Percentiles rank a stretch among this genome's conserved stretches.
Evolutionary conservation across 2,329 filamentous ascomycete genomes (phyloP).

Genomic region (Periconia sp.): DNA sequence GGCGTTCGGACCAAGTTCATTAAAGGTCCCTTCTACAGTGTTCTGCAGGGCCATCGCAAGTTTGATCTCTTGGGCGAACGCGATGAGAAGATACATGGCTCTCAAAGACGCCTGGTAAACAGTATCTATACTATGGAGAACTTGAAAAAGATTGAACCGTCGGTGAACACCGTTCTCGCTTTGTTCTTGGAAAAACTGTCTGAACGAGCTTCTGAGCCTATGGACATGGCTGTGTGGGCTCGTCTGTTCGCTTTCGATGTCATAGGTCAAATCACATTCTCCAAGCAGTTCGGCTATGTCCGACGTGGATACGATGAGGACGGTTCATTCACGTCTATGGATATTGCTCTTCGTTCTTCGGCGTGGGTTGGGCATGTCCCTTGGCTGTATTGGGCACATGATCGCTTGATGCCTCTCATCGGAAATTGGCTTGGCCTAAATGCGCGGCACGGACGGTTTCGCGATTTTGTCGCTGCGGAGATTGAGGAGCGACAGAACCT

Average conservation of each 20-base stretch:
- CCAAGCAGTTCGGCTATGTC: constrained; percentile 41
- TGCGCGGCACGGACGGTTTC: constrained; percentile 34
- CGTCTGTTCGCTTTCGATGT: constrained; percentile 45
- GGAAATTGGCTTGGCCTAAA: constrained; percentile 40
- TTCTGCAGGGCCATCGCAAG: constrained; percentile 36
- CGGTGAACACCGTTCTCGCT: constrained; percentile 15
- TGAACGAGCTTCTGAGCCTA: not conserved
- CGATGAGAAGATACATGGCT: constrained; percentile 2
- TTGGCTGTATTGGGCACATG: constrained; percentile 33
- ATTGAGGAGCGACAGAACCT: too few relatives aligned
- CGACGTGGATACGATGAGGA: constrained; percentile 33
- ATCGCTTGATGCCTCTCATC: constrained; percentile 36
- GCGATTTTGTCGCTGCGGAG: constrained; percentile 30
- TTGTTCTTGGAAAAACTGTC: constrained; percentile 26
- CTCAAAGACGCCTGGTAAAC: constrained; percentile 1
- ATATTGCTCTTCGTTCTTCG: constrained; percentile 22
- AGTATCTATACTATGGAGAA: not conserved
- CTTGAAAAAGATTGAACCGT: too few relatives aligned
- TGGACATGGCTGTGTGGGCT: constrained; percentile 41
- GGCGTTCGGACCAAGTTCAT: constrained; percentile 20
- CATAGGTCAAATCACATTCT: constrained; percentile 47
- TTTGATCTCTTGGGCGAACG: constrained; percentile 41
- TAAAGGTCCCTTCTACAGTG: constrained; percentile 44
- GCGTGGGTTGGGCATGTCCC: constrained; percentile 45
- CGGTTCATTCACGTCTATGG: constrained; percentile 28